Conservation (phyloP, 768 basidiomycete genomes). For the Ramaria rubella region DNA sequence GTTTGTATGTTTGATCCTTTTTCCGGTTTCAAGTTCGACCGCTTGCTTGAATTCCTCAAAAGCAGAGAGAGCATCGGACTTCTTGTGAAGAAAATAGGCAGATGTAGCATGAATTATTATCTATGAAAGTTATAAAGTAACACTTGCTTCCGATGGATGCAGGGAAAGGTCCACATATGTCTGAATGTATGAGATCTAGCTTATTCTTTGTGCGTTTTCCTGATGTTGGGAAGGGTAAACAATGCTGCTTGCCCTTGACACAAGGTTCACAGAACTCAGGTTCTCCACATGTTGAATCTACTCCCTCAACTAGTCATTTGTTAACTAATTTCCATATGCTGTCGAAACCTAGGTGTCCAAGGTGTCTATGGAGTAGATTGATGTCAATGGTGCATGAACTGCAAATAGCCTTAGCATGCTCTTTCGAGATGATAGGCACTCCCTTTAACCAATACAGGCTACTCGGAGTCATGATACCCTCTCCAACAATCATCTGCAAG, state of each 20-base stretch:
- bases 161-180: too few species aligned
- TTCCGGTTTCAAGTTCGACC: constrained; percentile 12
- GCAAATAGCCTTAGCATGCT: background rate
- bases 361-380: constrained; percentile 23
- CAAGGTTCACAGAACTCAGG: too few species aligned
- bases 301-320: constrained; percentile 17
- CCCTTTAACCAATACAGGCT: background rate
- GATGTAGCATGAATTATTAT: too few species aligned
- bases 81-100: constrained; percentile 13
- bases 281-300: too few species aligned
- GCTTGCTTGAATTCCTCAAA: constrained; percentile 14
- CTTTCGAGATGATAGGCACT: background rate
- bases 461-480: background rate
- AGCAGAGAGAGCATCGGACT: constrained; percentile 9
- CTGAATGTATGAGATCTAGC: constrained; percentile 25
- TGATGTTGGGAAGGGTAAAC: constrained; percentile 15
- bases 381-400: background rate
- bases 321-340: constrained; percentile 12
- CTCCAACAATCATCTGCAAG: too few species aligned
- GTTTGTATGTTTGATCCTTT: constrained; percentile 12
- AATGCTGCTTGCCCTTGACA: too few species aligned
- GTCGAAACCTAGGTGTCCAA: too few species aligned
- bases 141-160: too few species aligned
- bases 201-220: background rate
- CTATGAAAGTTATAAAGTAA: too few species aligned